Base-by-base conservation (phyloP, 2,329 filamentous ascomycete species). In the Ceratocystis alfenasii region DNA sequence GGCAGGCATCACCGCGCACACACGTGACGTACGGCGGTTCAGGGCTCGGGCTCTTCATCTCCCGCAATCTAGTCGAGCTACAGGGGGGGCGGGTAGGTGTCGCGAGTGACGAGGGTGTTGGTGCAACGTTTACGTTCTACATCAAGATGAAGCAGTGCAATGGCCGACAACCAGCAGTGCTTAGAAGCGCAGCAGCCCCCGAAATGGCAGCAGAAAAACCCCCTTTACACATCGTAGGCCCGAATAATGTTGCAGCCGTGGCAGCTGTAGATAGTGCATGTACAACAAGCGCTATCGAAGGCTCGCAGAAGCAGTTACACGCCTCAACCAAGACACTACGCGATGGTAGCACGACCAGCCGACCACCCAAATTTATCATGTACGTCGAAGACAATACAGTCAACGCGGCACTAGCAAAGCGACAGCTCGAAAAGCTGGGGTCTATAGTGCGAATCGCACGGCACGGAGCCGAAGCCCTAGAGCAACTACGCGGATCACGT, bases 21-120 rank as follows among this genome's bases (percentile, higher is more conserved):
- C 87, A 89, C 71, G 85, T 89, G 1, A 84, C 87, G 69, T 89
- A 89, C 68, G 87, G 87, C 25, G 87, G 87, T 6, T 87, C 83
- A 0, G 87, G 87, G 0, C 76, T 89, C 0, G 87, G 87, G 0
- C 76, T 92, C 1, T 91, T 90, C 75, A 91, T 92, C 72, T 89
- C 85, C 3, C 81, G 87, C 46, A 87, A 88, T 70, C 76, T 92
- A 62, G 88, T 87, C 1, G 87, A 91, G 72, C 76, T 91, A 62
- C 88, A 91, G 74, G 88, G 88, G 15, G 88, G 88, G 1, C 87
- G 90, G 72, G 89, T 91, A 65, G 87, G 87, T 6, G 87, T 91
- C 2, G 79, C 81, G 1, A 89, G 86, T 0, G 77, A 82, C 68
- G 81, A 84, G 66, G 87, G 86, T 12, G 78, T 83, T 46, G 88